Evolutionary conservation across 2,329 filamentous ascomycete genomes (phyloP), one percentile per base, ranked within the genome.

Genomic region (Raffaelea ambrosiae): DNA sequence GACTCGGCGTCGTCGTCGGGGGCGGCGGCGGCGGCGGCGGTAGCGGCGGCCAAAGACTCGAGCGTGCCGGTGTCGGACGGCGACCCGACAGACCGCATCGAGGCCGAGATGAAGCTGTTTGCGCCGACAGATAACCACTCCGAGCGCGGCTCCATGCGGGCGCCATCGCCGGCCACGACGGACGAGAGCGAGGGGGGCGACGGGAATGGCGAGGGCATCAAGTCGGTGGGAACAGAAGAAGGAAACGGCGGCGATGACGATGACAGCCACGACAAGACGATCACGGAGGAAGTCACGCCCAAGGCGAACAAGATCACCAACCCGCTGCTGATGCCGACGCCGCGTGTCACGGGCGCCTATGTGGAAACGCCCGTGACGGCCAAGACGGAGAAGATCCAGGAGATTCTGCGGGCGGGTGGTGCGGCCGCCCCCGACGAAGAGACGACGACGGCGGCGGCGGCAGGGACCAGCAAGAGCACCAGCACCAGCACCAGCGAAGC

Each of bases 11-110:
- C 61, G 16, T 76, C 73, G 3, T 61, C 60, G 20, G 73, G 74
- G 45, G 74, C 73, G 40, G 55, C 63, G 44, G 67, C 66, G 53
- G 61, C 60, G 20, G 73, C 74, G 44, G n/a, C n/a, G n/a, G 74
- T 73, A 40, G 54, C 63, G 44, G 67, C 66, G 53, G 69, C 70
- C 54, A 77, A 76, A 60, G 64, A 66, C 48, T 68, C 66, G 33
- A 76, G 71, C 57, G 61, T 68, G 56, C 58, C 61, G 5, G 63
- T 68, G 49, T 78, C 76, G 1, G 75, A 79, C 48, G 57, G 63
- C 14, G 77, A 80, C 51, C 76, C 77, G 4, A 73, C 69, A 1
- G 75, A 76, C 54, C 73, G 76, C 40, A 78, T 80, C 44, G 70
- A 76, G 54, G 72, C 67, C 10, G 77, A 81, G 60, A 70, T 72